These are phyloP conservation scores for Mycothermus thermophilus DNA, from an alignment of 495 filamentous ascomycete genomes.

Conservation along the genomic window DNA sequence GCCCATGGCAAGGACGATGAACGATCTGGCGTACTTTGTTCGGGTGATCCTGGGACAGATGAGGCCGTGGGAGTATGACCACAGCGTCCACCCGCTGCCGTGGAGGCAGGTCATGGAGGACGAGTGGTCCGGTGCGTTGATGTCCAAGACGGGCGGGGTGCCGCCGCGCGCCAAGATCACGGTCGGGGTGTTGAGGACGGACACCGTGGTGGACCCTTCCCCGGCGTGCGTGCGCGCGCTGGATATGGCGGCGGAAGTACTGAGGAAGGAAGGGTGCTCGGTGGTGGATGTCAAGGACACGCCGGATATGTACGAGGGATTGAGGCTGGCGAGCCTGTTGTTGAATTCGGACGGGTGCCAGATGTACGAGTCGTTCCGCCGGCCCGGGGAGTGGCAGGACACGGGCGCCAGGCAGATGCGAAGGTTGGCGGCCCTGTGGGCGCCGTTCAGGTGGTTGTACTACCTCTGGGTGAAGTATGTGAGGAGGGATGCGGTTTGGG, in stretches of 20 bases:
- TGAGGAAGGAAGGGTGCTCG: slow-evolving; percentile 59
- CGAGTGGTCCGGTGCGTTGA: slow-evolving; percentile 36
- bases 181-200: slow-evolving; percentile 65
- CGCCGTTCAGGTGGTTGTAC: slow-evolving; percentile 70
- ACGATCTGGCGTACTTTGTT: slow-evolving; percentile 79
- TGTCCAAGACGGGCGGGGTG: slow-evolving; percentile 10
- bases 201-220: slow-evolving; percentile 77
- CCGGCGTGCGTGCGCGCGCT: slow-evolving; percentile 75
- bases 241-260: slow-evolving; percentile 49
- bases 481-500: slow-evolving; percentile 59
- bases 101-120: slow-evolving; percentile 54
- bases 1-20: slow-evolving; percentile 82
- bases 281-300: slow-evolving; percentile 53
- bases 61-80: slow-evolving; percentile 87
- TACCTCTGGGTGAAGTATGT: slow-evolving; percentile 82
- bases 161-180: too few species aligned
- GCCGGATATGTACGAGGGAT: slow-evolving; percentile 55
- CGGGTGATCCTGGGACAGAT: slow-evolving; percentile 54
- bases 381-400: slow-evolving; percentile 68
- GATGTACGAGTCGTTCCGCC: slow-evolving; percentile 65
- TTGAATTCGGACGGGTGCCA: slow-evolving; percentile 78
- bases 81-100: slow-evolving; percentile 66
- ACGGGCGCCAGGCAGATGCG: slow-evolving; percentile 61
- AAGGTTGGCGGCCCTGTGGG: slow-evolving; percentile 57
- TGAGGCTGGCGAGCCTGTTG: slow-evolving; percentile 68